Evolutionary conservation across 495 filamentous ascomycete species (phyloP), one percentile per base, ranked within the genome.

Genomic region (Podospora didyma): DNA sequence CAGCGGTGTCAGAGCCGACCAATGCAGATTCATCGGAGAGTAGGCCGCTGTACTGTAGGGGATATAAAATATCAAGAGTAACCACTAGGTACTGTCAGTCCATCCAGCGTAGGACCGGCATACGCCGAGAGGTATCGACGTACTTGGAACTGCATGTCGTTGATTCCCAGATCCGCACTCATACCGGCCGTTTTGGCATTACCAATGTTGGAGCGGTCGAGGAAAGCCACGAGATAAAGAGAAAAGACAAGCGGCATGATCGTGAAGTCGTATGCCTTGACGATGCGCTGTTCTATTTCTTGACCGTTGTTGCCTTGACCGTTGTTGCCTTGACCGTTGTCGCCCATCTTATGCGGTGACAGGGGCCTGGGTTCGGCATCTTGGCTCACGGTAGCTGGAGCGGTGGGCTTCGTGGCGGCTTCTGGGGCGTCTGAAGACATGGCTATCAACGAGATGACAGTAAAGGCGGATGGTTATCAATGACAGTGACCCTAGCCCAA

Each of bases 11-110:
- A 16, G 51, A 56, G 39, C 42, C 59, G 50, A 52, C 48, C 47
- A 16, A 17, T 9, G 47, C 2, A 28, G 9, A 46, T 17, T n/a
- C n/a, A 10, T 34, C 14, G 28, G 35, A 31, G 4, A 31, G 26
- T 1, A 14, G 16, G 23, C 12, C n/a, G 12, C 22, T 63, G 37
- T 49, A 75, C 70, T 83, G 56, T 85, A 85, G 2, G 79, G 71
- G 20, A 85, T 87, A 63, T 92, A 92, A 63, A 92, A 94, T 34
- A 89, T 86, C 0, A 87, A 91, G 46, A 92, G 71, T 17, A 92
- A 75, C 89, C 89, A 95, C 60, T 86, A 14, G 39, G 4, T 42
- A 42, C 39, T 14, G 4, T 12, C 5, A 26, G 57, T 44, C 56
- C 47, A 47, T 24, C 42, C 39, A 16, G n/a, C 11, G 2, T 26